Percentiles rank a stretch among this genome's conserved stretches.
phyloP scores from a whole-genome alignment of 768 basidiomycete species.

The Mycena crocata region DNA sequence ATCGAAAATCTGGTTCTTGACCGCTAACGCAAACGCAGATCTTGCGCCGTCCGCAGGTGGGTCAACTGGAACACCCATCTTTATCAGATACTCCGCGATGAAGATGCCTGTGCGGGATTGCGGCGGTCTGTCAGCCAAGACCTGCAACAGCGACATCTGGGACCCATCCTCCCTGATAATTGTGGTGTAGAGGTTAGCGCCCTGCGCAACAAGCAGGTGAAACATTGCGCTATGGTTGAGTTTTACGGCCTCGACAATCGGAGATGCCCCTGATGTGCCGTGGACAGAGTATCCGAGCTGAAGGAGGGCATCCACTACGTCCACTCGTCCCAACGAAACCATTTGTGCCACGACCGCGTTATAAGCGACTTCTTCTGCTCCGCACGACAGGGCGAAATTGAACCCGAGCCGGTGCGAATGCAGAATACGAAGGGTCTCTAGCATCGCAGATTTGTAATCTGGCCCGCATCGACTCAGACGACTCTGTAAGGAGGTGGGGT shows the following conservation, averaged over 20 bases:
- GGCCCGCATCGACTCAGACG: constrained; percentile 15
- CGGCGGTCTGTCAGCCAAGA: neutral
- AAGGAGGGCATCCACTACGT: constrained; percentile 20
- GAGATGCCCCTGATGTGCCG: neutral
- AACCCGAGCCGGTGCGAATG: no score
- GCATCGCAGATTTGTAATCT: constrained; percentile 13
- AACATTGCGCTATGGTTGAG: constrained; percentile 18
- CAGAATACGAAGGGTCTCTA: constrained; percentile 17
- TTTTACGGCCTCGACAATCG: constrained; percentile 23
- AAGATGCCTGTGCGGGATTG: neutral
- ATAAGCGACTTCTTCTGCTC: no score
- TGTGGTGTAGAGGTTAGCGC: constrained; percentile 8
- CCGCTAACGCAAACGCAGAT: constrained; percentile 22
- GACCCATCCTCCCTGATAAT: neutral
- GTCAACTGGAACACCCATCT: constrained; percentile 22
- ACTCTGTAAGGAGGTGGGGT: constrained; percentile 21
- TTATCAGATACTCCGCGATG: constrained; percentile 6
- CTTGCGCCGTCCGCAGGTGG: neutral
- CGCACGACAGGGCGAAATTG: no score
- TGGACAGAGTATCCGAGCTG: constrained; percentile 19
- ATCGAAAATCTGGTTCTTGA: constrained; percentile 21
- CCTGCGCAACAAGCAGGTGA: constrained; percentile 18
- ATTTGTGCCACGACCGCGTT: constrained; percentile 16
- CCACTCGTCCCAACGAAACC: constrained; percentile 2
- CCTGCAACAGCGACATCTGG: neutral